Evolutionary conservation across 192 early-diverging fungal genomes (phyloP).

Genomic region (Podila verticillata): DNA sequence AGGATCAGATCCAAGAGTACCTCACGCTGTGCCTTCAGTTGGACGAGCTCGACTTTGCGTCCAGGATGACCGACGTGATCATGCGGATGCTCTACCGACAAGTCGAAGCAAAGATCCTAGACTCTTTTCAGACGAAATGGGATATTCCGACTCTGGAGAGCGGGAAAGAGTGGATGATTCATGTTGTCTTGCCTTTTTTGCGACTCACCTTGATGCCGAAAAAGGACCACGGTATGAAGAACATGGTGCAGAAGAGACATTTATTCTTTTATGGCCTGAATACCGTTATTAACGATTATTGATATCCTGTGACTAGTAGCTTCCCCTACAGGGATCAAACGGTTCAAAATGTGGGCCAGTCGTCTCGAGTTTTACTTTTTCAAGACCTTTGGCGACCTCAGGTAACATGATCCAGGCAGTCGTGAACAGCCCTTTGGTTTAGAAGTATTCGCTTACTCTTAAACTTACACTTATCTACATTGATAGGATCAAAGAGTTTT

Average conservation of each 20-base stretch:
- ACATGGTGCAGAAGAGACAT: background rate
- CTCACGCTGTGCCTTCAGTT: slow-evolving; percentile 22
- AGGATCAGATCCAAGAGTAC: slow-evolving; percentile 12
- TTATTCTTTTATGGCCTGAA: background rate
- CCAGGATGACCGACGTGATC: slow-evolving; percentile 32
- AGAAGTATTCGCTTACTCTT: background rate
- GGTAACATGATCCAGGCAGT: background rate
- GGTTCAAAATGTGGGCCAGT: slow-evolving; percentile 40
- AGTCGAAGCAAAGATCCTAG: slow-evolving; percentile 29
- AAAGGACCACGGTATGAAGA: slow-evolving; percentile 12
- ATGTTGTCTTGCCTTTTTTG: slow-evolving; percentile 28
- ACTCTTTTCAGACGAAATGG: slow-evolving; percentile 21
- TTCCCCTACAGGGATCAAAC: slow-evolving; percentile 11
- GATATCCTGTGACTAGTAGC: background rate
- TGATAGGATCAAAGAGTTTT: slow-evolving; percentile 66
- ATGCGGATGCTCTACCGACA: slow-evolving; percentile 30
- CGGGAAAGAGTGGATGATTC: slow-evolving; percentile 39
- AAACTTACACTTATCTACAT: background rate
- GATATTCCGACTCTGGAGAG: slow-evolving; percentile 13
- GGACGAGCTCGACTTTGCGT: slow-evolving; percentile 34
- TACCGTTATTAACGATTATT: background rate
- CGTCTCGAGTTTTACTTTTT: slow-evolving; percentile 48
- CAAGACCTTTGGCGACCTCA: slow-evolving; percentile 42
- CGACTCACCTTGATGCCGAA: slow-evolving; percentile 21
- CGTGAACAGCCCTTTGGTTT: too few relatives aligned